A percentile compares a stretch with the other conserved stretches of the same genome.
phyloP scores from a whole-genome alignment of 1,139 yeast genomes.

The Suhomyces choctaworum region DNA sequence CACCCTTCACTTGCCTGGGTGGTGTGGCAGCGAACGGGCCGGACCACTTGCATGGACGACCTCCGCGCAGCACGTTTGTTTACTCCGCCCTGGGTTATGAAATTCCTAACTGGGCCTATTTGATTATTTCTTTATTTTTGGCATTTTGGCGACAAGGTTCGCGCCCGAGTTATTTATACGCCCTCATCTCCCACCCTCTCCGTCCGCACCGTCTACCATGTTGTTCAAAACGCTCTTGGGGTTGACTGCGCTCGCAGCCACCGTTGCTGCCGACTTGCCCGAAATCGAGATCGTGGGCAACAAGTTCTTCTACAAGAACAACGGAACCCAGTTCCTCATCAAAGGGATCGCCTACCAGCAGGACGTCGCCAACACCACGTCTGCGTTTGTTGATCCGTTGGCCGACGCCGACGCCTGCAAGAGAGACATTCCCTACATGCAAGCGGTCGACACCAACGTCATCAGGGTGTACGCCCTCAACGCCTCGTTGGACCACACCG shows the following conservation, averaged over 20 bases:
- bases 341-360: conserved; percentile 80
- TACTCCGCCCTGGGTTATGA: conserved; percentile 10
- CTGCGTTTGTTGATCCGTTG: conserved; percentile 25
- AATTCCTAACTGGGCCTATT: conserved; percentile 7
- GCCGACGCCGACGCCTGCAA: conserved; percentile 47
- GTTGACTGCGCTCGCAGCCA: conserved; percentile 38
- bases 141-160: conserved; percentile 3
- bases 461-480: conserved; percentile 76
- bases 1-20: too few relatives aligned
- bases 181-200: conserved; percentile 2
- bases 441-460: conserved; percentile 63
- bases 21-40: too few relatives aligned
- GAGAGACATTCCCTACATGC: conserved; percentile 74
- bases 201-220: conserved; percentile 29
- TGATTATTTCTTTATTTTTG: conserved; percentile 8
- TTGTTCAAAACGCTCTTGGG: conserved; percentile 47
- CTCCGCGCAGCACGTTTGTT: conserved; percentile 5
- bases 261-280: conserved; percentile 43
- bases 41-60: too few relatives aligned
- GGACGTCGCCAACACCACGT: conserved; percentile 53
- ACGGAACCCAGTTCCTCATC: conserved; percentile 80
- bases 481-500: conserved; percentile 60
- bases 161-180: conserved; percentile 3
- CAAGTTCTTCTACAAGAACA: conserved; percentile 75
- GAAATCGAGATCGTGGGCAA: conserved; percentile 64